A percentile compares a stretch with the other conserved stretches of the same genome.
Conservation (phyloP, 2,329 filamentous ascomycete species). For the Aureobasidium sp. region DNA sequence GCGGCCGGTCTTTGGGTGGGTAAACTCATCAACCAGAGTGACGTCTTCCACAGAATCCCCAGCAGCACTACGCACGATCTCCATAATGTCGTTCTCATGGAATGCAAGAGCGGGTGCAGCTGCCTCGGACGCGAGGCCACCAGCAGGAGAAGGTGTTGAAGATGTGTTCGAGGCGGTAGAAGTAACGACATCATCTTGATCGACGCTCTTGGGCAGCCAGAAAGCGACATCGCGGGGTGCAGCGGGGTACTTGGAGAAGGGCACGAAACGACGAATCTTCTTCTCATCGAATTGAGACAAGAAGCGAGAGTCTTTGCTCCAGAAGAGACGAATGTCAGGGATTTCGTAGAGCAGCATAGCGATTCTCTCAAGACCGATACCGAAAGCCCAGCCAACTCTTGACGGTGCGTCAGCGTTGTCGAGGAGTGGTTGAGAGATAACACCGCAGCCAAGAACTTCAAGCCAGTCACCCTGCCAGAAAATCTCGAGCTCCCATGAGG, state of each 20-base stretch:
- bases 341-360: conserved; percentile 97
- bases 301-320: conserved; percentile 80
- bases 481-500: conserved; percentile 93
- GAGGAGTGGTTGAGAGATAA: conserved; percentile 77
- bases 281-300: conserved; percentile 65
- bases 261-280: conserved; percentile 59
- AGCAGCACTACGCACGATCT: conserved; percentile 74
- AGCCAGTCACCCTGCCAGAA: conserved; percentile 94
- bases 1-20: conserved; percentile 74
- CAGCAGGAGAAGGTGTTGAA: conserved; percentile 28
- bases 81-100: conserved; percentile 97
- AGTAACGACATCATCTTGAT: conserved; percentile 23
- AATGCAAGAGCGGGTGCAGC: conserved; percentile 40
- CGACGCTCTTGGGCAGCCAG: conserved; percentile 55
- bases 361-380: conserved; percentile 85
- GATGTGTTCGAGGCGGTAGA: conserved; percentile 26
- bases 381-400: conserved; percentile 90
- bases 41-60: conserved; percentile 88
- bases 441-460: conserved; percentile 87
- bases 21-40: conserved; percentile 74
- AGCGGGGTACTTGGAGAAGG: conserved; percentile 85
- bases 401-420: conserved; percentile 66
- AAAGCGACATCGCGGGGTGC: conserved; percentile 93
- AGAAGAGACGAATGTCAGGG: conserved; percentile 93
- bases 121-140: conserved; percentile 30